Conservation (phyloP, 306 rosid genomes). For the Cucurbita pepo region DNA sequence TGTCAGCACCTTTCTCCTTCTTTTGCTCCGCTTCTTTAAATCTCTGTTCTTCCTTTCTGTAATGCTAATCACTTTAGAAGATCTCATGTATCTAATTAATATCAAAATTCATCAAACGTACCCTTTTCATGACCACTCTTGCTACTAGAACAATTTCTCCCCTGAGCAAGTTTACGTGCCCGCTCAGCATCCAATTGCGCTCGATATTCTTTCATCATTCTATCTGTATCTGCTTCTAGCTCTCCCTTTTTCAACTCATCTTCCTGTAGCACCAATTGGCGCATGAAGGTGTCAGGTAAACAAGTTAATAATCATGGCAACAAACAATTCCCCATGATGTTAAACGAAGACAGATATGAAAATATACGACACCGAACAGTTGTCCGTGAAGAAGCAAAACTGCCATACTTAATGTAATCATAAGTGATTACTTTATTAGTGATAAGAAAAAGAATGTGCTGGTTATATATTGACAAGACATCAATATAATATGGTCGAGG, state of each 20-base stretch:
- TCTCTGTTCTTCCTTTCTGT: slow-evolving; percentile 72
- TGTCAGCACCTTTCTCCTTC: slow-evolving; percentile 65
- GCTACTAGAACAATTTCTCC: slow-evolving; percentile 68
- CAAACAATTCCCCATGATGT: background rate
- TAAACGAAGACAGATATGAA: background rate
- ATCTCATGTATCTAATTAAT: background rate
- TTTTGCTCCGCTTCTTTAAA: slow-evolving; percentile 80
- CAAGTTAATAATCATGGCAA: background rate
- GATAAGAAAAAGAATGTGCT: background rate
- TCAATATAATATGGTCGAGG: background rate
- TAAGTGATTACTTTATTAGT: background rate
- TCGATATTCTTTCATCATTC: slow-evolving; percentile 94
- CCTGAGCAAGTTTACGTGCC: slow-evolving; percentile 77
- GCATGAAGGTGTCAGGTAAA: background rate
- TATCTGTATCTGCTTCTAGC: slow-evolving; percentile 81
- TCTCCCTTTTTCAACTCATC: slow-evolving; percentile 88
- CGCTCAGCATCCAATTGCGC: slow-evolving; percentile 98
- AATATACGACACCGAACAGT: background rate
- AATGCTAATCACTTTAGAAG: slow-evolving; percentile 11
- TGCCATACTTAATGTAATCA: background rate
- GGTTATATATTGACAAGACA: background rate
- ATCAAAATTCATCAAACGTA: slow-evolving; percentile 14
- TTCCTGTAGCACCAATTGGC: slow-evolving; percentile 37
- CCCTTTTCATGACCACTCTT: slow-evolving; percentile 64
- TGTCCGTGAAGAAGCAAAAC: background rate